Base-by-base conservation (phyloP, 192 early-diverging fungal genomes). In the Podochytrium sp. region DNA sequence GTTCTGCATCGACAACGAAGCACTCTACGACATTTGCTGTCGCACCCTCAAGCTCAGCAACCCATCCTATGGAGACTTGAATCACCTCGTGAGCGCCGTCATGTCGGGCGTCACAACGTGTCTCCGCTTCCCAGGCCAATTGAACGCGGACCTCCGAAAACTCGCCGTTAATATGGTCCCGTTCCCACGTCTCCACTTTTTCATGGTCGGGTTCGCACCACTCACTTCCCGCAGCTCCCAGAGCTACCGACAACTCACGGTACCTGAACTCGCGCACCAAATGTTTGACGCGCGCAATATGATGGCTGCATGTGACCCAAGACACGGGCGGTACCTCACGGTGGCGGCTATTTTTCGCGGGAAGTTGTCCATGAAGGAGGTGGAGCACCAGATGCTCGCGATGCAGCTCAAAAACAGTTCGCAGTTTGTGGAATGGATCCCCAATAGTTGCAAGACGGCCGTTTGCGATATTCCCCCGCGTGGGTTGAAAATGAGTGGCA, bases 1-100 rank as follows among this genome's bases (percentile, higher is more conserved):
- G 42, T 99, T 98, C 88, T 98, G 96, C 86, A 98, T 99, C 71
- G 98, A 99, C 81, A 99, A 99, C 85, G 95, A 99, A 81, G 98
- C 98, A 43, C 86, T 99, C 55, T 98, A 98, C 84, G 96, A 99
- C 86, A 99, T 99, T 76, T 99, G 96, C 86, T 94, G 93, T 90
- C 89, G 96, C 69, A 99, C 96, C 67, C 88, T 99, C 76, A 98
- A 98, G 83, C 87, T 98, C 76, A 86, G 87, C 67, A 94, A 91
- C 68, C 96, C 97, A 61, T 90, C 90, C 41, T 98, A 99, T 78
- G 93, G 94, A 70, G 96, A 98, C 70, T 84, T 99, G 43, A 99
- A 99, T 85, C 90, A 95, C 78, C 86, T 99, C 56, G 96, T 99
- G 39, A 95, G 94, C 56, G 93, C 91, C 68, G 96, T 99, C 79